A percentile compares a stretch with the other conserved stretches of the same genome.
These are phyloP conservation scores for Chalaropsis thielavioides DNA, from an alignment of 2,329 filamentous ascomycete genomes.

Conservation along the genomic window DNA sequence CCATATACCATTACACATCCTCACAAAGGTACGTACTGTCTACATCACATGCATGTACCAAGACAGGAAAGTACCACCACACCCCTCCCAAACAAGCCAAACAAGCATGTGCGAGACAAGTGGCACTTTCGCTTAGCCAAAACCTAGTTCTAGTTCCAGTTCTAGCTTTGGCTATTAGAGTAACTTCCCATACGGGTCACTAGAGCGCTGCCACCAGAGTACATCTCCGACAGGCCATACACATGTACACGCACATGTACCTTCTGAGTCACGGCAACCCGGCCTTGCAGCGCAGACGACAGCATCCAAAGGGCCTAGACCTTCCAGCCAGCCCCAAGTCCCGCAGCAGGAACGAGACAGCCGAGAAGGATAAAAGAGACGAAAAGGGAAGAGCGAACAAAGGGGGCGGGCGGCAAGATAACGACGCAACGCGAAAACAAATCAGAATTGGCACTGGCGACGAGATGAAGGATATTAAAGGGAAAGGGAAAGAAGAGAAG, in stretches of 20 bases:
- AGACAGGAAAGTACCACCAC: background rate
- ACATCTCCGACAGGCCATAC: background rate
- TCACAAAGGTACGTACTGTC: background rate
- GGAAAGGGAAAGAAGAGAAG: no score
- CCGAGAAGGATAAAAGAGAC: background rate
- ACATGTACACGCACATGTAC: background rate
- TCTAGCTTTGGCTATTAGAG: background rate
- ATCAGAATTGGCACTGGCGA: no score
- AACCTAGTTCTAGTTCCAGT: background rate
- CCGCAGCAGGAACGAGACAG: background rate
- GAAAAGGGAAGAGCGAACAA: background rate
- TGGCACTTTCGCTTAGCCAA: constrained; percentile 3
- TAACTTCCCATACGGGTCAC: no score
- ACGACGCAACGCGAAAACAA: background rate
- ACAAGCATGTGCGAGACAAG: constrained; percentile 4
- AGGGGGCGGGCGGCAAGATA: background rate
- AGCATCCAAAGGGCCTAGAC: background rate
- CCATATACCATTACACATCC: background rate
- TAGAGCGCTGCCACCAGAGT: background rate
- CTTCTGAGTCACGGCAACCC: no score
- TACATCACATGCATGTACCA: background rate
- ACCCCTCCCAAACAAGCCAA: background rate
- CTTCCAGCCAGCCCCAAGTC: background rate
- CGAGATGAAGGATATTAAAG: no score
- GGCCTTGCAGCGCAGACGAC: background rate